Conservation (phyloP, 2,329 filamentous ascomycete genomes). For the Endothia cerciana region DNA sequence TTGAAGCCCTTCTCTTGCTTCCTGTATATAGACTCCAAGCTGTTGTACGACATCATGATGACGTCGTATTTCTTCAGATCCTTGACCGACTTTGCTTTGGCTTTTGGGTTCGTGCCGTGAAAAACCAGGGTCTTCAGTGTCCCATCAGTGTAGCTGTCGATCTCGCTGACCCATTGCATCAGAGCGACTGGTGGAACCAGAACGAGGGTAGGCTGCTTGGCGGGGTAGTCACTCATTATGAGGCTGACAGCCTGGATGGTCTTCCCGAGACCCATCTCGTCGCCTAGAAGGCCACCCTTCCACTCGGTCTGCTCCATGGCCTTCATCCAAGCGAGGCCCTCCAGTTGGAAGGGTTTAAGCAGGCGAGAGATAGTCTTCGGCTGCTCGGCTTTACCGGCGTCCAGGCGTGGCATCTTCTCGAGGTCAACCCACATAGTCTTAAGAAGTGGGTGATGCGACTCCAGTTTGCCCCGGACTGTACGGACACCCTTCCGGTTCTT, state of each 20-base stretch:
- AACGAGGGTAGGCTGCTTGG: conserved; percentile 80
- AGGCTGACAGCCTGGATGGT: conserved; percentile 91
- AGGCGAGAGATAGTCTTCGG: conserved; percentile 78
- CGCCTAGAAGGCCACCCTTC: conserved; percentile 87
- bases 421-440: conserved; percentile 80
- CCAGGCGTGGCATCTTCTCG: conserved; percentile 68
- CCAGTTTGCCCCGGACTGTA: conserved; percentile 56
- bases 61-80: conserved; percentile 85
- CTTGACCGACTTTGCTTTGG: conserved; percentile 74
- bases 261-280: conserved; percentile 99
- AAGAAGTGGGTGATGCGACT: conserved; percentile 19
- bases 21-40: conserved; percentile 87
- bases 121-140: conserved; percentile 89
- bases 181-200: conserved; percentile 90
- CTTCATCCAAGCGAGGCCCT: conserved; percentile 93
- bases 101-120: conserved; percentile 82
- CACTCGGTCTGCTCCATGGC: conserved; percentile 76
- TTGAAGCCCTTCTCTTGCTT: conserved; percentile 91
- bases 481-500: conserved; percentile 36
- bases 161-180: conserved; percentile 92
- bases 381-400: conserved; percentile 65
- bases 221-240: conserved; percentile 96
- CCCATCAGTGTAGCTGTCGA: conserved; percentile 80
- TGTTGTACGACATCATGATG: conserved; percentile 96
- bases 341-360: conserved; percentile 90